phyloP scores from a whole-genome alignment of 2,329 filamentous ascomycete genomes.

The Zymoseptoria passerinii region DNA sequence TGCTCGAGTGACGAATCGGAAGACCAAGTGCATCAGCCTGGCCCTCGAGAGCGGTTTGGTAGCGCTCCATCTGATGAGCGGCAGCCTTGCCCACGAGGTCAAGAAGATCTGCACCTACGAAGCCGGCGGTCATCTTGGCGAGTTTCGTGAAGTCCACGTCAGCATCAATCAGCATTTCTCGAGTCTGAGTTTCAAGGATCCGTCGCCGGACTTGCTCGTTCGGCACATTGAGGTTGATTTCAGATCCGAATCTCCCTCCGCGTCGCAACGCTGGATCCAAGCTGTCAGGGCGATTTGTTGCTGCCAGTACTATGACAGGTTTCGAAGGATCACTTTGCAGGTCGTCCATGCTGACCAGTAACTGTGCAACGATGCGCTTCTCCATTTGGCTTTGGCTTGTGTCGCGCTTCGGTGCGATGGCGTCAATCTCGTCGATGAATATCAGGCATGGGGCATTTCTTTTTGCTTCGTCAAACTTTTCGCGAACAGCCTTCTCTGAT shows the following conservation, averaged over 20 bases:
- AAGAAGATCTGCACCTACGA: conserved; percentile 82
- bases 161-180: conserved; percentile 53
- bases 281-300: conserved; percentile 80
- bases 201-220: conserved; percentile 67
- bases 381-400: conserved; percentile 82
- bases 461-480: conserved; percentile 82
- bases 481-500: conserved; percentile 76
- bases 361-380: conserved; percentile 73
- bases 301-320: conserved; percentile 81
- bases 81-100: conserved; percentile 60
- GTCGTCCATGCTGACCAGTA: conserved; percentile 77
- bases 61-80: conserved; percentile 55
- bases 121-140: conserved; percentile 81
- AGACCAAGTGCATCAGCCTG: conserved; percentile 22
- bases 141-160: conserved; percentile 67
- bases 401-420: conserved; percentile 79
- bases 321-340: conserved; percentile 59
- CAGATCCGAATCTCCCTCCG: conserved; percentile 70
- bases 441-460: conserved; percentile 78
- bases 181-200: conserved; percentile 67
- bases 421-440: conserved; percentile 88
- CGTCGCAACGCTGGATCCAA: conserved; percentile 70
- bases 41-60: conserved; percentile 44
- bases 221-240: conserved; percentile 81
- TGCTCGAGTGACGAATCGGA: conserved; percentile 33